phyloP scores from a whole-genome alignment of 2,329 filamentous ascomycete genomes.

The Zymoseptoria ardabiliae region DNA sequence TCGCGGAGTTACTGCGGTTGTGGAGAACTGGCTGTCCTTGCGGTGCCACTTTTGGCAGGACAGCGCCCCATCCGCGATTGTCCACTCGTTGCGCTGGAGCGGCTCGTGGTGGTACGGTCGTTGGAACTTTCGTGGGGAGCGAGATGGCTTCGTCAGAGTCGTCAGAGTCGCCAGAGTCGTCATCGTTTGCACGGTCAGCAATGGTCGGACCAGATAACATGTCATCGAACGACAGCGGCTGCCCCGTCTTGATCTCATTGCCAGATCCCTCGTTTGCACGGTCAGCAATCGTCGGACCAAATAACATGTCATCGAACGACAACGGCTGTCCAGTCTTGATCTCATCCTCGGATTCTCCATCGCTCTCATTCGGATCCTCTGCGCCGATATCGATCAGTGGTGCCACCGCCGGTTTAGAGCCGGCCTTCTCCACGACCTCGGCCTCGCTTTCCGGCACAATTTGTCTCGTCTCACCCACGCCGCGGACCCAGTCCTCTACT shows the following conservation, averaged over 20 bases:
- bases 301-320: neutral
- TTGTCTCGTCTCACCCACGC: slow-evolving; percentile 18
- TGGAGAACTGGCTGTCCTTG: neutral
- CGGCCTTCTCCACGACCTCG: neutral
- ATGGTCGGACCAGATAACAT: neutral
- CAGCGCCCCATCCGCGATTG: neutral
- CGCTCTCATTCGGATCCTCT: neutral
- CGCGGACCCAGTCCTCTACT: slow-evolving; percentile 20
- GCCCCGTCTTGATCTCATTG: slow-evolving; percentile 15
- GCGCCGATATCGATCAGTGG: neutral
- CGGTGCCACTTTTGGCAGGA: neutral
- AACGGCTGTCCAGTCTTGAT: slow-evolving; percentile 11
- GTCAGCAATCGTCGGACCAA: neutral
- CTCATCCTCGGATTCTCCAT: slow-evolving; percentile 10
- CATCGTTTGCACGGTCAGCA: neutral
- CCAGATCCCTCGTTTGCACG: slow-evolving; percentile 2
- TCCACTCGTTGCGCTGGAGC: slow-evolving; percentile 1
- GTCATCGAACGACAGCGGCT: neutral
- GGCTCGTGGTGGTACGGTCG: neutral
- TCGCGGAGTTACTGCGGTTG: neutral
- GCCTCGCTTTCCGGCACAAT: slow-evolving; percentile 6
- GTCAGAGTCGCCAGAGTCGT: slow-evolving; percentile 3
- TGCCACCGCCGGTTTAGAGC: neutral
- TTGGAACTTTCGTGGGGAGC: neutral
- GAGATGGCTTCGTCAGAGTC: slow-evolving; percentile 3